Evolutionary conservation across 768 basidiomycete genomes (phyloP).

Genomic region (Boletus pseudopeckii): DNA sequence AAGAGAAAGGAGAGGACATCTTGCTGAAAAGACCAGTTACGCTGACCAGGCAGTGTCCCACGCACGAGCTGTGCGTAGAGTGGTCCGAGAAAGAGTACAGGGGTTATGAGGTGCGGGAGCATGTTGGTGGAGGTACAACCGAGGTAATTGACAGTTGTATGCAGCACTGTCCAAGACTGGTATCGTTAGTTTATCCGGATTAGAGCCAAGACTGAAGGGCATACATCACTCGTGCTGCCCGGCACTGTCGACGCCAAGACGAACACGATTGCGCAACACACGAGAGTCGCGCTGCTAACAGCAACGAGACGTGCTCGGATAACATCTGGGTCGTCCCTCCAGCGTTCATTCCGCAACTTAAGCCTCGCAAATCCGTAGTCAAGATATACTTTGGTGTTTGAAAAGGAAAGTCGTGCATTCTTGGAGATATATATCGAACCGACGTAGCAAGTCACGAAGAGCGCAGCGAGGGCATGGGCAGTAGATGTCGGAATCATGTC

Average conservation of each 20-base stretch:
- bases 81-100: constrained; percentile 75
- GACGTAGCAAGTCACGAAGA: constrained; percentile 70
- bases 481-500: constrained; percentile 28
- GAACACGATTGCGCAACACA: constrained; percentile 53
- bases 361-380: constrained; percentile 28
- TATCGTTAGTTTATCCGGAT: constrained; percentile 3
- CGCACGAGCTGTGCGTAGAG: constrained; percentile 54
- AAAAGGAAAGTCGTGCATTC: constrained; percentile 54
- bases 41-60: constrained; percentile 52
- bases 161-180: constrained; percentile 21
- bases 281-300: constrained; percentile 58
- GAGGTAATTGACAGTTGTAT: constrained; percentile 38
- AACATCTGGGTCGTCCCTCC: constrained; percentile 82
- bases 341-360: constrained; percentile 43
- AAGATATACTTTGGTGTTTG: constrained; percentile 27
- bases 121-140: constrained; percentile 35
- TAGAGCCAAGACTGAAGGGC: background rate
- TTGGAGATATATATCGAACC: constrained; percentile 79
- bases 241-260: constrained; percentile 35
- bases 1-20: constrained; percentile 41
- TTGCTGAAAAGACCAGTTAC: constrained; percentile 41
- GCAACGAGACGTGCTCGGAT: constrained; percentile 76
- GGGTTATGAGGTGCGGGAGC: constrained; percentile 61
- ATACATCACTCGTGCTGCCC: constrained; percentile 16
- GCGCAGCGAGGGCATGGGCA: constrained; percentile 54